These are phyloP conservation scores for Taiwanofungus camphoratus DNA, from an alignment of 1,284 basidiomycete genomes.

Conservation along the genomic window DNA sequence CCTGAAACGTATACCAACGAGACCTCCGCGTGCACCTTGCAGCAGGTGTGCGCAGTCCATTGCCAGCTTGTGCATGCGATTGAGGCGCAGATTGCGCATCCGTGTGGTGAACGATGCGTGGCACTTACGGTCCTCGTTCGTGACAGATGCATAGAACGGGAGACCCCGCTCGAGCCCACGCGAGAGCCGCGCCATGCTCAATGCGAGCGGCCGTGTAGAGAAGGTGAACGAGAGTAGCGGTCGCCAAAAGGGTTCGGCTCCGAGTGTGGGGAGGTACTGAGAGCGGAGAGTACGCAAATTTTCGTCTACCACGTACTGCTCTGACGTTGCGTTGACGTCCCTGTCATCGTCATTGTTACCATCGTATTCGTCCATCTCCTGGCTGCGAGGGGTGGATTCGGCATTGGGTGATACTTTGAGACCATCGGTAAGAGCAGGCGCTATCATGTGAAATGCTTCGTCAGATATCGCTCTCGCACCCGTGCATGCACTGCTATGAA, in stretches of 20 bases:
- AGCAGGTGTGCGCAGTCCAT: conserved; percentile 23
- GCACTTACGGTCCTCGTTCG: conserved; percentile 30
- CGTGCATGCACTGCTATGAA: conserved; percentile 20
- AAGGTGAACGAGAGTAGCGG: conserved; percentile 37
- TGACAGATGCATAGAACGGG: conserved; percentile 32
- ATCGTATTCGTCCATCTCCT: not conserved
- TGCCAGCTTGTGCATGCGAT: conserved; percentile 29
- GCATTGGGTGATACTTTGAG: not conserved
- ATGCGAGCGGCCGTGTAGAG: conserved; percentile 39
- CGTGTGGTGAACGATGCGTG: conserved; percentile 29
- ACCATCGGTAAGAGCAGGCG: not conserved
- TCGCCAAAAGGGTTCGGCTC: conserved; percentile 33
- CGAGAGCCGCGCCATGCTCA: conserved; percentile 31
- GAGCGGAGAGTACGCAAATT: conserved; percentile 4
- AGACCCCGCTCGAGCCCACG: conserved; percentile 28
- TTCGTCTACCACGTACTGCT: not conserved
- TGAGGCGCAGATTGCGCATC: conserved; percentile 32
- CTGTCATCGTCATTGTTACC: conserved; percentile 1
- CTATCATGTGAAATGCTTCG: conserved; percentile 1
- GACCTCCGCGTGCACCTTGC: conserved; percentile 30
- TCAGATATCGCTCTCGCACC: conserved; percentile 9
- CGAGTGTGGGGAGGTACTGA: conserved; percentile 28
- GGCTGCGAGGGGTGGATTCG: too few relatives aligned
- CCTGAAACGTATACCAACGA: conserved; percentile 30
- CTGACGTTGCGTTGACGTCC: not conserved